A percentile compares a stretch with the other conserved stretches of the same genome.
Conservation (phyloP, 169 alveolate species). For the Cryptosporidium andersoni region DNA sequence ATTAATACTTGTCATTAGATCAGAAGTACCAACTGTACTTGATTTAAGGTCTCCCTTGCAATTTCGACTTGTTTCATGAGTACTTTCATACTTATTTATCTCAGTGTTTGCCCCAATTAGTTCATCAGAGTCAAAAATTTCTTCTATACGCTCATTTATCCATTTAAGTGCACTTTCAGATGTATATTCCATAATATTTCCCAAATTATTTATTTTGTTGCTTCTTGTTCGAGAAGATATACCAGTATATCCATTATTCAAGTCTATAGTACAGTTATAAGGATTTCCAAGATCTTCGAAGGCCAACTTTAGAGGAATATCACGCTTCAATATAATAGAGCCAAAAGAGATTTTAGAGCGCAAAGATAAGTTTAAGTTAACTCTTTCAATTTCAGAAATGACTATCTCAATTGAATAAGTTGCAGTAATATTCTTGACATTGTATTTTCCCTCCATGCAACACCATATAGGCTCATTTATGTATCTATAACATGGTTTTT, state of each 20-base stretch:
- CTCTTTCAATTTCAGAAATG: not conserved
- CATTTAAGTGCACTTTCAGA: too few species aligned
- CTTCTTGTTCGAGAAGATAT: not conserved
- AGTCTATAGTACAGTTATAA: not conserved
- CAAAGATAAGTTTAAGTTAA: conserved; percentile 14
- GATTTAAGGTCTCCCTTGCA: too few species aligned
- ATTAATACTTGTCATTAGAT: not conserved
- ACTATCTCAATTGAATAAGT: conserved; percentile 12
- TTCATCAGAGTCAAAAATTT: too few species aligned
- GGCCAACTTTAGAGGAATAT: conserved; percentile 27
- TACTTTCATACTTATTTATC: too few species aligned
- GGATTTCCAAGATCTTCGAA: not conserved
- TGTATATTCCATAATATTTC: too few species aligned
- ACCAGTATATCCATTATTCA: not conserved
- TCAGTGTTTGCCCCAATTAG: too few species aligned
- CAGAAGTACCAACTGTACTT: too few species aligned
- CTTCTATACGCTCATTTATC: too few species aligned
- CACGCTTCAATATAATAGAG: not conserved
- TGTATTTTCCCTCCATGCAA: conserved; percentile 4
- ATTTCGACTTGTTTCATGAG: too few species aligned
- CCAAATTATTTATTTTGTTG: not conserved
- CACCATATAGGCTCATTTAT: conserved; percentile 41
- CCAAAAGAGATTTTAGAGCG: conserved; percentile 25
- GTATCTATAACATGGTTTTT: conserved; percentile 31
- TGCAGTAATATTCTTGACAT: not conserved